Percentiles rank a stretch among this genome's conserved stretches.
These are phyloP conservation scores for Conticribra guillardii DNA, from an alignment of 108 stramenopile species.

Conservation along the genomic window DNA sequence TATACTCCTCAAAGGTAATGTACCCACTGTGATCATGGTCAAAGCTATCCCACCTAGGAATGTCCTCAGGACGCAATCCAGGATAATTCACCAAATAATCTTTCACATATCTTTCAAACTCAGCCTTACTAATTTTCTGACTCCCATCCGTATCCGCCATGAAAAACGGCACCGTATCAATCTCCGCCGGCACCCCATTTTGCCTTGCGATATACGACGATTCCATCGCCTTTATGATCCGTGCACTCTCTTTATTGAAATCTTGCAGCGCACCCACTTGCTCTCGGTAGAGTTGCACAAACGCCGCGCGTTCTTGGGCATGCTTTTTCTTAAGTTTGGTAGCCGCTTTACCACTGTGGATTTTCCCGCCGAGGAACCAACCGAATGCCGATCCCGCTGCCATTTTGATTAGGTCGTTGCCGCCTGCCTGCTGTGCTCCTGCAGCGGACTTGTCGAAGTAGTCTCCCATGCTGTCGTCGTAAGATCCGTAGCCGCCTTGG, in stretches of 20 bases:
- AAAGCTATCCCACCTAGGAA: slow-evolving; percentile 55
- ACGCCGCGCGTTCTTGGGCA: slow-evolving; percentile 54
- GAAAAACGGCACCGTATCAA: slow-evolving; percentile 54
- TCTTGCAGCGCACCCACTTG: slow-evolving; percentile 55
- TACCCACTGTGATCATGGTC: slow-evolving; percentile 53
- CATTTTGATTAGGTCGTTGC: slow-evolving; percentile 36
- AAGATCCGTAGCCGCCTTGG: slow-evolving; percentile 41
- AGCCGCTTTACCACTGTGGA: slow-evolving; percentile 47
- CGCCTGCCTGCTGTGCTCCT: slow-evolving; percentile 19
- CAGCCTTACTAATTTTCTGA: slow-evolving; percentile 56
- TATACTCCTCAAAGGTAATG: slow-evolving; percentile 56
- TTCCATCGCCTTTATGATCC: slow-evolving; percentile 55
- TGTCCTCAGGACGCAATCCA: slow-evolving; percentile 50
- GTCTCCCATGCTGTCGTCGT: slow-evolving; percentile 57
- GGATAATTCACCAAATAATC: slow-evolving; percentile 57
- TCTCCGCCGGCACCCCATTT: slow-evolving; percentile 51
- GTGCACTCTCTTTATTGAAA: slow-evolving; percentile 55
- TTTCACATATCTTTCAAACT: slow-evolving; percentile 53
- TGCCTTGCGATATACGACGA: slow-evolving; percentile 48
- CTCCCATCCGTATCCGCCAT: slow-evolving; percentile 58
- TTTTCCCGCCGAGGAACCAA: slow-evolving; percentile 55
- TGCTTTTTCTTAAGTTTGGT: slow-evolving; percentile 61
- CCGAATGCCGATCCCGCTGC: slow-evolving; percentile 35
- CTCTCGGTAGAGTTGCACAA: slow-evolving; percentile 53
- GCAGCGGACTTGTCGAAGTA: slow-evolving; percentile 47